phyloP scores from a whole-genome alignment of 1,139 yeast species.

The Hyphopichia pseudoburtonii region DNA sequence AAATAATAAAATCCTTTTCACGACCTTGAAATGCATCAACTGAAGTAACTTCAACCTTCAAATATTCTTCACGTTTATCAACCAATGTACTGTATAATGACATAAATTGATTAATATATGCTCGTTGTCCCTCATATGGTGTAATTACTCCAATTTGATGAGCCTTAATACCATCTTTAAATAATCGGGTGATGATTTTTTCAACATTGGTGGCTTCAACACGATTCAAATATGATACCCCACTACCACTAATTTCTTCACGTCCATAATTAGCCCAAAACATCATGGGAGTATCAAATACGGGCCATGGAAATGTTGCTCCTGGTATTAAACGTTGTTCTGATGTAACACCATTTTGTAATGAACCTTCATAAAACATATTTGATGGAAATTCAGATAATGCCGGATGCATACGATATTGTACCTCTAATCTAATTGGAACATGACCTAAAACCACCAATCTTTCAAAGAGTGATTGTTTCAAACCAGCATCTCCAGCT shows the following conservation, averaged over 20 bases:
- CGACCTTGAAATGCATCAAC: constrained; percentile 98
- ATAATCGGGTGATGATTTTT: constrained; percentile 69
- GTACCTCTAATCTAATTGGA: constrained; percentile 86
- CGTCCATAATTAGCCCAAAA: constrained; percentile 90
- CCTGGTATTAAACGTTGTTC: constrained; percentile 61
- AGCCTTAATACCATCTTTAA: constrained; percentile 78
- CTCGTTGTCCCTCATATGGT: constrained; percentile 93
- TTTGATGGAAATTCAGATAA: constrained; percentile 86
- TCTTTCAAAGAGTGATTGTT: constrained; percentile 84
- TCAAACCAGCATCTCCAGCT: constrained; percentile 84
- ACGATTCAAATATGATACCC: constrained; percentile 82
- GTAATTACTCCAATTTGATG: constrained; percentile 89
- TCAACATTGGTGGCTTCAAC: constrained; percentile 93
- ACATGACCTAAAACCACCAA: constrained; percentile 80
- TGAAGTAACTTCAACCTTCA: constrained; percentile 81
- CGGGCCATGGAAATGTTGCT: constrained; percentile 87
- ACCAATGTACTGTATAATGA: constrained; percentile 64
- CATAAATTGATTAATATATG: constrained; percentile 79
- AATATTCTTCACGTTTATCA: constrained; percentile 59
- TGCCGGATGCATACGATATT: constrained; percentile 93
- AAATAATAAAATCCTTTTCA: constrained; percentile 85
- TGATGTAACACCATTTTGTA: constrained; percentile 86
- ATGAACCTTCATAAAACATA: constrained; percentile 89
- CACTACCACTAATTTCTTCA: constrained; percentile 82
- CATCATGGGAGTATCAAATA: constrained; percentile 82